Conservation (phyloP, 2,329 filamentous ascomycete genomes). For the Penicillium sp. region DNA sequence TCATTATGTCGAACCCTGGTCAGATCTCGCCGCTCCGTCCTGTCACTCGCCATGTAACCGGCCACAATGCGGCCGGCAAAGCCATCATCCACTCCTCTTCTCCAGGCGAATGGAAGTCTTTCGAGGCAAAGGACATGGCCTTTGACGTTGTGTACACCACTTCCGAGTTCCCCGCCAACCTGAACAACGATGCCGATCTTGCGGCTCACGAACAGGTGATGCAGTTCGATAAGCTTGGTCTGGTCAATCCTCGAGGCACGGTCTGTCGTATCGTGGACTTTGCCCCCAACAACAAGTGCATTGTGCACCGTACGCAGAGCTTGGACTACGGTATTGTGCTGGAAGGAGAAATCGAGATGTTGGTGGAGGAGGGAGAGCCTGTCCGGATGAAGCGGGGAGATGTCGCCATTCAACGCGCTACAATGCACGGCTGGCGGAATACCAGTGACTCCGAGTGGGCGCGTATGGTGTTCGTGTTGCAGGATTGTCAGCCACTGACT, state of each 20-base stretch:
- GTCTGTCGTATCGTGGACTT: constrained; percentile 52
- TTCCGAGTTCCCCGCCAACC: constrained; percentile 34
- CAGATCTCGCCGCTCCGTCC: constrained; percentile 28
- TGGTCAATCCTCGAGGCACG: constrained; percentile 41
- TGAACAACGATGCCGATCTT: constrained; percentile 39
- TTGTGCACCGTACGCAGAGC: constrained; percentile 55
- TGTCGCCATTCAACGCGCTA: constrained; percentile 56
- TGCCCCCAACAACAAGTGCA: constrained; percentile 40
- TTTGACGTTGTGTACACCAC: constrained; percentile 45
- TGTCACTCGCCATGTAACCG: constrained; percentile 37
- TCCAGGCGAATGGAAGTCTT: constrained; percentile 27
- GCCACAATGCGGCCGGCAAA: constrained; percentile 35
- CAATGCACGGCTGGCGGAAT: constrained; percentile 57
- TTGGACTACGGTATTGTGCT: constrained; percentile 57
- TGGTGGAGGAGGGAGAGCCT: constrained; percentile 53
- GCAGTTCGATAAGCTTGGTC: constrained; percentile 28
- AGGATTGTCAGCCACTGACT: constrained; percentile 25
- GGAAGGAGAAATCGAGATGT: constrained; percentile 54
- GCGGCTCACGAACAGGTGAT: constrained; percentile 29
- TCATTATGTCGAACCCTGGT: constrained; percentile 20
- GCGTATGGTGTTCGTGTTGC: constrained; percentile 43
- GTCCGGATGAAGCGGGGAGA: constrained; percentile 51
- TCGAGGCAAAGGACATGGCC: constrained; percentile 31
- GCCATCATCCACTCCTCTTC: constrained; percentile 38
- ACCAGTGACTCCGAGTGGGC: constrained; percentile 49